A percentile compares a stretch with the other conserved stretches of the same genome.
Conservation (phyloP, 202 grass and related monocot species). For the Digitaria exilis region DNA sequence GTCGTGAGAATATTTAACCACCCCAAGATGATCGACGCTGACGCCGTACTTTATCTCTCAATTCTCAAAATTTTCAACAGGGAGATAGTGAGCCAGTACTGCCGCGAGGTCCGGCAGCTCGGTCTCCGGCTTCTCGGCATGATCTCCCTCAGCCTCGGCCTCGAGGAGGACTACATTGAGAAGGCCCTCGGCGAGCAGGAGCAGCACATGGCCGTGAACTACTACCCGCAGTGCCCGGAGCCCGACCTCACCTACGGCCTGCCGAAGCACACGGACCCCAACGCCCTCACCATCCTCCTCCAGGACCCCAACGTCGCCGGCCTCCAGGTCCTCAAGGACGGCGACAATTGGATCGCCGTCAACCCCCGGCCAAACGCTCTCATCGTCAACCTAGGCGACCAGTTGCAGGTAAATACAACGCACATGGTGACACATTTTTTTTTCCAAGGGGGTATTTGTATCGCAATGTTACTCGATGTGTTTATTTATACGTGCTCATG, state of each 20-base stretch:
- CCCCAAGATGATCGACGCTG: neutral
- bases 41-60: neutral
- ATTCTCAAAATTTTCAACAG: constrained; percentile 29
- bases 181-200: constrained; percentile 71
- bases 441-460: too few species aligned
- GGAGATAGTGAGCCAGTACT: constrained; percentile 70
- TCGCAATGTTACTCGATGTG: too few species aligned
- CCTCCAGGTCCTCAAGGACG: constrained; percentile 70
- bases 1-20: neutral
- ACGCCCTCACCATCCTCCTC: constrained; percentile 84
- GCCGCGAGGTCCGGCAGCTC: constrained; percentile 59
- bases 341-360: constrained; percentile 63
- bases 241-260: constrained; percentile 82
- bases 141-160: constrained; percentile 73
- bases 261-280: constrained; percentile 83
- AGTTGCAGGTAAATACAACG: constrained; percentile 57
- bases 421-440: too few species aligned
- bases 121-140: constrained; percentile 60
- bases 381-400: constrained; percentile 82
- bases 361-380: constrained; percentile 54
- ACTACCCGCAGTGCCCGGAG: constrained; percentile 84
- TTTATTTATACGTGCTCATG: neutral
- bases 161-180: constrained; percentile 62
- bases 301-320: constrained; percentile 66
- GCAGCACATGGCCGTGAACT: constrained; percentile 94